Evolutionary conservation across 129 eudicot species (phyloP).

Genomic region (sunflower (Helianthus annuus)): HanXRQr2.0-SUNRISE NC_035438.2:45196933-45197432

Average conservation of each 20-base stretch:
- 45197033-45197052: not conserved
- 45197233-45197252: too few species aligned
- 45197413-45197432: not conserved
- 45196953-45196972: not conserved
- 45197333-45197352: too few species aligned
- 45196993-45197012: not conserved
- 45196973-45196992: conserved; percentile 4
- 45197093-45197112: not conserved
- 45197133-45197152: not conserved
- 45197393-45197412: not conserved
- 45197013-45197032: not conserved
- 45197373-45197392: not conserved
- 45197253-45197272: too few species aligned
- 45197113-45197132: conserved; percentile 4
- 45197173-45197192: not conserved
- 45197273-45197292: too few species aligned
- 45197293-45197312: too few species aligned
- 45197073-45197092: not conserved
- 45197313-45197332: too few species aligned
- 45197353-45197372: too few species aligned
- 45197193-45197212: too few species aligned
- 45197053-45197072: not conserved
- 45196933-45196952: not conserved
- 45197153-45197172: not conserved
- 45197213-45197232: too few species aligned